phyloP scores from a whole-genome alignment of 2,329 filamentous ascomycete species.

The Colletotrichum salicis region DNA sequence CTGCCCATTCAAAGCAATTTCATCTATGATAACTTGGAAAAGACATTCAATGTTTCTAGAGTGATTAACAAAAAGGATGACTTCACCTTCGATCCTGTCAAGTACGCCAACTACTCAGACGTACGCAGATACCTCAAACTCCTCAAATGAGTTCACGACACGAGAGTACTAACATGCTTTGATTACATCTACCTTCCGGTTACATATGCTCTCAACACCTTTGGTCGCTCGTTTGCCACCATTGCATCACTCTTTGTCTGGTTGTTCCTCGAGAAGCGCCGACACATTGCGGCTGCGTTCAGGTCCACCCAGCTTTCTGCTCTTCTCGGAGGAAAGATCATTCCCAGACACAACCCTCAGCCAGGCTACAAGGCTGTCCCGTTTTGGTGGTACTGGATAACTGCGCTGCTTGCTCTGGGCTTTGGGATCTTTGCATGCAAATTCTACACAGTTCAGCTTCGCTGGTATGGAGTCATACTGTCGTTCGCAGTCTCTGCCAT shows the following conservation, averaged over 20 bases:
- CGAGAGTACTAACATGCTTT: neutral
- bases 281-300: slow-evolving; percentile 35
- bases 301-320: neutral
- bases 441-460: slow-evolving; percentile 45
- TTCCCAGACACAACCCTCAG: slow-evolving; percentile 18
- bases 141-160: no score
- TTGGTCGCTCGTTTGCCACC: slow-evolving; percentile 63
- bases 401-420: slow-evolving; percentile 37
- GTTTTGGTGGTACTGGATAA: slow-evolving; percentile 41
- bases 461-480: slow-evolving; percentile 46
- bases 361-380: slow-evolving; percentile 38
- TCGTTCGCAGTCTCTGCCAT: slow-evolving; percentile 41
- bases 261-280: slow-evolving; percentile 45
- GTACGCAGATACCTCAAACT: slow-evolving; percentile 45
- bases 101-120: slow-evolving; percentile 64
- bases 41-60: slow-evolving; percentile 57
- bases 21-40: slow-evolving; percentile 64
- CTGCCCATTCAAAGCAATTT: slow-evolving; percentile 63
- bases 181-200: slow-evolving; percentile 55
- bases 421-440: slow-evolving; percentile 45
- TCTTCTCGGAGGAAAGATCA: neutral
- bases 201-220: slow-evolving; percentile 57
- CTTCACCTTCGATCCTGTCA: slow-evolving; percentile 54
- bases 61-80: slow-evolving; percentile 55
- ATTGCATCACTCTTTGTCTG: slow-evolving; percentile 52